Base-by-base conservation (phyloP, 345 rosid genomes). In the Melaleuca quinquenervia region DNA sequence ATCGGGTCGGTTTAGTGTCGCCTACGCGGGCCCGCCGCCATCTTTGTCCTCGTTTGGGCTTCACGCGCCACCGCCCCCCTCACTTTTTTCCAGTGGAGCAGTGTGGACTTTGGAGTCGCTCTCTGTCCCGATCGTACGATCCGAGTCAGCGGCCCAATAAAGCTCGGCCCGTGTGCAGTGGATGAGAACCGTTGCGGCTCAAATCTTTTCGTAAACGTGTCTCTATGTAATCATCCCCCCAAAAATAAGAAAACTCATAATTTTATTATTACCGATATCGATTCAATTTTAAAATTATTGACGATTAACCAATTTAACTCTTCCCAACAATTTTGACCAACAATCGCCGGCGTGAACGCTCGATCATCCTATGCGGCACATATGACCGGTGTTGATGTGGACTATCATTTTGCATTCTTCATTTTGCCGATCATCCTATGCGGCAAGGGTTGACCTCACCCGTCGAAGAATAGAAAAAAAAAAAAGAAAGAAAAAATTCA, bases 311-410 rank as follows among this genome's bases (percentile, higher is more conserved):
- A 41, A 41, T 41, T 2, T 41, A 4, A 55, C 24, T n/a, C 3
- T 56, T 6, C 0, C 1, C 0, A 5, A 5, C 5, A 12, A 56
- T 56, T 0, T 56, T 5, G 29, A 3, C 3, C 0, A 1, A 55
- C 6, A 24, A 55, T 55, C 11, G 4, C 41, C 41, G 41, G 4
- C 41, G 60, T 54, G 0, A 0, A 54, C 9, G 13, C 1, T n/a
- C 0, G 5, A 13, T 0, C 14, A 0, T 55, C 3, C 11, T 24
- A 26, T 55, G 0, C 10, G 10, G 41, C 41, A 41, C 41, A 55
- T 11, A 24, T 10, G 26, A 1, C 24, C 0, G 0, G 6, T 0
- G 5, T 0, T 24, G 1, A 24, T 3, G 11, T 55, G 14, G 11
- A 5, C 41, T 41, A 41, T 41, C 4, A 41, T 41, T 4, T 41